These are phyloP conservation scores for Hypoxylon lenormandii DNA, from an alignment of 495 filamentous ascomycete species.

Conservation along the genomic window DNA sequence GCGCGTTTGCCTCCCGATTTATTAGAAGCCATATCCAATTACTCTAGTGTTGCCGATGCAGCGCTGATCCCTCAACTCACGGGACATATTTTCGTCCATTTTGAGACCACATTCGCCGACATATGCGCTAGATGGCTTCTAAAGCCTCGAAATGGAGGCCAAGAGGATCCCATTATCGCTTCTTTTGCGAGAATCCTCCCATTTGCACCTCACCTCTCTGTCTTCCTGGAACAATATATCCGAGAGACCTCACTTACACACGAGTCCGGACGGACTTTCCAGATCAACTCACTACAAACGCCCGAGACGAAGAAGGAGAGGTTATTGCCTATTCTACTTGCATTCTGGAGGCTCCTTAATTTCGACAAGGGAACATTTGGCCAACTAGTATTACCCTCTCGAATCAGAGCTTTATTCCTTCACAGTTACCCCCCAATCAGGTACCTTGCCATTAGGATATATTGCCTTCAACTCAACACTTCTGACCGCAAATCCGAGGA, in stretches of 20 bases:
- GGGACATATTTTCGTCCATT: slow-evolving; percentile 74
- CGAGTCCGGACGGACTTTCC: slow-evolving; percentile 19
- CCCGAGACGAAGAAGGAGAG: slow-evolving; percentile 10
- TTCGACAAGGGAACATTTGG: slow-evolving; percentile 76
- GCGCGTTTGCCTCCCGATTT: slow-evolving; percentile 73
- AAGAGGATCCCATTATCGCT: slow-evolving; percentile 69
- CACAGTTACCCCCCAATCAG: slow-evolving; percentile 71
- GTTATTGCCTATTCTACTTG: slow-evolving; percentile 66
- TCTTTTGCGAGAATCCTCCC: slow-evolving; percentile 84
- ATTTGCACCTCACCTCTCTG: slow-evolving; percentile 76
- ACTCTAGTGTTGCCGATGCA: slow-evolving; percentile 75
- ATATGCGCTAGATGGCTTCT: slow-evolving; percentile 80
- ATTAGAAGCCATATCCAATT: slow-evolving; percentile 70
- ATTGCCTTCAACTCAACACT: slow-evolving; percentile 81
- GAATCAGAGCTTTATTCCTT: slow-evolving; percentile 73
- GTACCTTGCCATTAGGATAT: slow-evolving; percentile 83
- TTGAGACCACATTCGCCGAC: slow-evolving; percentile 79
- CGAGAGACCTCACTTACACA: slow-evolving; percentile 44
- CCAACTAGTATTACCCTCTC: slow-evolving; percentile 69
- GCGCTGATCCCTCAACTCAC: slow-evolving; percentile 75
- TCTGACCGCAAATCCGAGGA: slow-evolving; percentile 80
- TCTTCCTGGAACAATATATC: slow-evolving; percentile 64
- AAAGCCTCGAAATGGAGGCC: slow-evolving; percentile 45
- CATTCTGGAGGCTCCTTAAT: slow-evolving; percentile 79
- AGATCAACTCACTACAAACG: slow-evolving; percentile 44